Percentiles rank a stretch among this genome's conserved stretches.
Evolutionary conservation across 345 rosid genomes (phyloP).

Genomic region (Turnera subulata): DNA sequence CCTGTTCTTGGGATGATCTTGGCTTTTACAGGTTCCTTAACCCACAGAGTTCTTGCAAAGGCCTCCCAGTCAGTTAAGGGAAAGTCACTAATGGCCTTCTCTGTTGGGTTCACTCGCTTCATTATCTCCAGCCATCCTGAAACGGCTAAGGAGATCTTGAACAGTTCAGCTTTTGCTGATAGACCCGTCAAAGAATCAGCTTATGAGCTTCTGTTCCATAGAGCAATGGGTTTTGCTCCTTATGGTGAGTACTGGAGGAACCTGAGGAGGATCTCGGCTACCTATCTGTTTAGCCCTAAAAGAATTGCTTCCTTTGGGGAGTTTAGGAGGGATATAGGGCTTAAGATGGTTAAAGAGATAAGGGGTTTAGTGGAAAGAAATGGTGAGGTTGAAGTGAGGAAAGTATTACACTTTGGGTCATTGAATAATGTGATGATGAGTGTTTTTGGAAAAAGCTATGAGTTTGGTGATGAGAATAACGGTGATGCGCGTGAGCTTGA

Average conservation of each 20-base stretch:
- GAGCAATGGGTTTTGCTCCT: constrained; percentile 89
- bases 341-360: constrained; percentile 43
- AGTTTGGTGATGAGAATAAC: constrained; percentile 27
- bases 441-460: constrained; percentile 67
- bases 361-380: constrained; percentile 14
- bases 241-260: constrained; percentile 88
- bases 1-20: constrained; percentile 50
- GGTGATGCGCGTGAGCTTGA: constrained; percentile 43
- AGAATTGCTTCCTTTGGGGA: constrained; percentile 45
- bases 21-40: constrained; percentile 37
- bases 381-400: constrained; percentile 46
- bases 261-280: constrained; percentile 68
- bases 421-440: constrained; percentile 69
- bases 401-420: constrained; percentile 62
- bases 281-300: constrained; percentile 75
- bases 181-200: constrained; percentile 88
- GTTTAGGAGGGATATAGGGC: constrained; percentile 45
- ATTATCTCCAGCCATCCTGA: constrained; percentile 67
- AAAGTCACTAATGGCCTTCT: constrained; percentile 64
- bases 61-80: constrained; percentile 36
- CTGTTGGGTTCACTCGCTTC: constrained; percentile 69
- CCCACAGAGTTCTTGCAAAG: constrained; percentile 55
- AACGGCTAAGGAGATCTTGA: constrained; percentile 65
- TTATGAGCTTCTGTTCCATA: constrained; percentile 69
- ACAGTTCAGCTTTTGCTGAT: constrained; percentile 74